Evolutionary conservation across 305 asterid genomes (phyloP), one percentile per base, ranked within the genome.

Genomic region (Striga hermonthica): DNA sequence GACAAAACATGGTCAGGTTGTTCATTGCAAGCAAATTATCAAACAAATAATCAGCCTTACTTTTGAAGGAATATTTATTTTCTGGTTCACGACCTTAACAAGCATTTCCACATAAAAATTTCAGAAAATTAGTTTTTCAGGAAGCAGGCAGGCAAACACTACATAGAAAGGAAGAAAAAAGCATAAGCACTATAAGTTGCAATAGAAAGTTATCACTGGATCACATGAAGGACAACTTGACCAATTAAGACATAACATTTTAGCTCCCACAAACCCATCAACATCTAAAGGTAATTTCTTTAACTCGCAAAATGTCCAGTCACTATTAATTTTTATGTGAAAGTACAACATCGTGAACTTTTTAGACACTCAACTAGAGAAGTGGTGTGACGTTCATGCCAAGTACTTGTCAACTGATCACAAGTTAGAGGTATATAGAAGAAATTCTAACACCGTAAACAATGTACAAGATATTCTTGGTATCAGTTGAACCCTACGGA

Each of bases 1-100:
- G 69, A 53, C 59, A 70, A 74, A 66, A 60, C 39, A 65, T 22
- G 67, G 59, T 60, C 5, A 66, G 52, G 52, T 65, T 50, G 73
- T 54, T 70, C 52, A 62, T 57, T 62, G 64, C 54, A 50, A 11
- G 37, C 59, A 57, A 9, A 28, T n/a, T n/a, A n/a, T n/a, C n/a
- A n/a, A n/a, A n/a, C n/a, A 47, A 55, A 54, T 10, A 9, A 35
- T 36, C 47, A n/a, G 37, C 35, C 45, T 11, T 5, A 9, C 56
- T 69, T 34, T 69, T 34, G 55, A 9, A 37, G 11, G 2, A 34
- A 43, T 54, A 38, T 50, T 62, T 39, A 69, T 31, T 12, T 59
- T 15, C 66, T 38, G 39, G 3, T 57, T 59, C 64, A 35, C 41
- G 1, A 2, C 38, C 8, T 53, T 22, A 11, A 65, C 53, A 64